Conservation (phyloP, 352 stramenopile genomes). For the Phytopythium helicoides region DNA sequence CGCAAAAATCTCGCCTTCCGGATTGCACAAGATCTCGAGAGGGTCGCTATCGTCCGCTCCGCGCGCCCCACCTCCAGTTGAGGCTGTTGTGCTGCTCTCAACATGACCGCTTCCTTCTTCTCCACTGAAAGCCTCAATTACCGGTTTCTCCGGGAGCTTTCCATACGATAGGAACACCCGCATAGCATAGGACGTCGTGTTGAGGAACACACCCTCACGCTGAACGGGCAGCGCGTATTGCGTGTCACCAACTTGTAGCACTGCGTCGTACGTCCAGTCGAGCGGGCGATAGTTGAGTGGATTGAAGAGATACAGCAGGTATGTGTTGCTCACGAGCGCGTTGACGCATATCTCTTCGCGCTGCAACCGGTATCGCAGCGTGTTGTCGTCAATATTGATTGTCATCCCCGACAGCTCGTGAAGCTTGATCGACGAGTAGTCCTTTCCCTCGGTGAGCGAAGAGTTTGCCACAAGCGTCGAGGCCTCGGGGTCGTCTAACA, state of each 20-base stretch:
- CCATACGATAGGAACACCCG: conserved; percentile 86
- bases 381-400: conserved; percentile 85
- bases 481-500: conserved; percentile 7
- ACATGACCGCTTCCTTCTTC: too few relatives aligned
- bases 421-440: conserved; percentile 54
- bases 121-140: too few relatives aligned
- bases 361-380: conserved; percentile 64
- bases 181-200: conserved; percentile 63
- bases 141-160: conserved; percentile 44
- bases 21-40: conserved; percentile 59
- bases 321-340: conserved; percentile 81
- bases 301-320: conserved; percentile 88
- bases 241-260: conserved; percentile 52
- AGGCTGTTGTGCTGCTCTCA: conserved; percentile 11
- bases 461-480: too few relatives aligned
- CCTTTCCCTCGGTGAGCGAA: background rate
- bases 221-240: conserved; percentile 53
- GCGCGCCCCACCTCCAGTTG: conserved; percentile 22
- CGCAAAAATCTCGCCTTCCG: conserved; percentile 49
- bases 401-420: conserved; percentile 86
- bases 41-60: conserved; percentile 56
- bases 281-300: conserved; percentile 74
- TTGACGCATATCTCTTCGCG: conserved; percentile 69
- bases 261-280: conserved; percentile 77
- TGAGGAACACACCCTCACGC: conserved; percentile 81